phyloP scores from a whole-genome alignment of 1,139 yeast species.

The Fermentozyma sake region DNA sequence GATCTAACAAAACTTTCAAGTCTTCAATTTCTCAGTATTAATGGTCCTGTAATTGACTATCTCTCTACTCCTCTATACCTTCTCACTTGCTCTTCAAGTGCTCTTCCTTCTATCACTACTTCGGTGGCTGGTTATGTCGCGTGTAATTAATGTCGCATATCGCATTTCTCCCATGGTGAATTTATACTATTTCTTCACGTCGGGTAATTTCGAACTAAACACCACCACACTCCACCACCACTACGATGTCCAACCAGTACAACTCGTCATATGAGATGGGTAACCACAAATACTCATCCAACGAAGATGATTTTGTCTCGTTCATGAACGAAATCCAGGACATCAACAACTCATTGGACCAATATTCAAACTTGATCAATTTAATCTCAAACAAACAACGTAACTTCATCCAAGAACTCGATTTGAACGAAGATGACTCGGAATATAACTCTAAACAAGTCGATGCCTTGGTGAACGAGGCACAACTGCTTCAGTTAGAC shows the following conservation, averaged over 20 bases:
- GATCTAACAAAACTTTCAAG: no score
- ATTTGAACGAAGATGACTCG: constrained; percentile 72
- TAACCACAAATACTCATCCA: constrained; percentile 25
- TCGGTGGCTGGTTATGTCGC: no score
- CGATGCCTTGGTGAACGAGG: constrained; percentile 72
- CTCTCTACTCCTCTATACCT: no score
- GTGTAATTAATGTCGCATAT: not conserved
- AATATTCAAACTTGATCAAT: constrained; percentile 71
- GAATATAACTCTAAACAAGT: constrained; percentile 70
- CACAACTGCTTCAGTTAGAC: constrained; percentile 70
- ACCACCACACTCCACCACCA: no score
- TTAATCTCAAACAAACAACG: constrained; percentile 79
- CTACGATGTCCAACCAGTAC: constrained; percentile 24
- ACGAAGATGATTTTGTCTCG: constrained; percentile 59
- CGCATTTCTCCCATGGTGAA: not conserved
- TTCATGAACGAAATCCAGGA: constrained; percentile 83
- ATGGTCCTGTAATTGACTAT: no score
- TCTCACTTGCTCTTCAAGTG: no score
- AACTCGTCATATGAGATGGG: constrained; percentile 30
- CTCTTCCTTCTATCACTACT: no score
- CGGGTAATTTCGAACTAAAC: not conserved
- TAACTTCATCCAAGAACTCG: constrained; percentile 73
- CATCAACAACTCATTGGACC: constrained; percentile 75
- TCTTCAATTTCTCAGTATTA: no score
- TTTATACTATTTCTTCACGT: not conserved